Conservation (phyloP, 495 filamentous ascomycete species). For the Copromyces sp. region DNA sequence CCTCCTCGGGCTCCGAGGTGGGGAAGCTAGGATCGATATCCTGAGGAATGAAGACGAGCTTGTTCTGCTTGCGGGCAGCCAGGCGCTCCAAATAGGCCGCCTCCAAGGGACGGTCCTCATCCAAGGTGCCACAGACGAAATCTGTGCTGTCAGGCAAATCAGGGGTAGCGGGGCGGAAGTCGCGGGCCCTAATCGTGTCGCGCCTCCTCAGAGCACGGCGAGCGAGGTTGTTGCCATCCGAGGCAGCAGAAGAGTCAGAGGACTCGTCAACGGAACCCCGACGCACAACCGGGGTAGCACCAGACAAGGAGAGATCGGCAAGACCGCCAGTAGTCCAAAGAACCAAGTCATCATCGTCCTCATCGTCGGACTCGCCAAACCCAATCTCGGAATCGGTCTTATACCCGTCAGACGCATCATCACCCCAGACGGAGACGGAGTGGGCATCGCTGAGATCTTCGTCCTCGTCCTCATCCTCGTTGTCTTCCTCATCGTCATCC, state of each 20-base stretch:
- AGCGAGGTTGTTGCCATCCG: constrained; percentile 12
- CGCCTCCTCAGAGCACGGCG: constrained; percentile 17
- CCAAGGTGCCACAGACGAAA: constrained; percentile 93
- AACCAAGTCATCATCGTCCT: constrained; percentile 68
- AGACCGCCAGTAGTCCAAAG: constrained; percentile 61
- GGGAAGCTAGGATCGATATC: constrained; percentile 98
- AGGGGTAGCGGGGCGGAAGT: constrained; percentile 63
- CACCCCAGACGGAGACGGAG: constrained; percentile 53
- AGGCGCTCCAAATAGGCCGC: constrained; percentile 81
- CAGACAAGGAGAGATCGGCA: constrained; percentile 27
- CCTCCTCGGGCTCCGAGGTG: constrained; percentile 81
- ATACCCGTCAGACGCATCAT: constrained; percentile 64
- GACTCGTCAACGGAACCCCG: constrained; percentile 28
- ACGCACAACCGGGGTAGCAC: constrained; percentile 27
- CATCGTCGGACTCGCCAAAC: constrained; percentile 84
- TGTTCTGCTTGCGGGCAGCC: constrained; percentile 68
- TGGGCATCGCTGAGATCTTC: constrained; percentile 30
- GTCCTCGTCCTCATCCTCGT: constrained; percentile 32
- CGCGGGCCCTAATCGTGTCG: constrained; percentile 24
- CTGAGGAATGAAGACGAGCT: constrained; percentile 70
- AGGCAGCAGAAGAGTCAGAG: constrained; percentile 32
- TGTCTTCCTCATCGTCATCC: constrained; percentile 38
- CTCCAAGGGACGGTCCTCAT: constrained; percentile 91
- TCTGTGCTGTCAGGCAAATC: constrained; percentile 93
- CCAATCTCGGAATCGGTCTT: constrained; percentile 95